These are phyloP conservation scores for Globisporangium heterothallicum DNA, from an alignment of 352 stramenopile genomes.

Conservation along the genomic window DNA sequence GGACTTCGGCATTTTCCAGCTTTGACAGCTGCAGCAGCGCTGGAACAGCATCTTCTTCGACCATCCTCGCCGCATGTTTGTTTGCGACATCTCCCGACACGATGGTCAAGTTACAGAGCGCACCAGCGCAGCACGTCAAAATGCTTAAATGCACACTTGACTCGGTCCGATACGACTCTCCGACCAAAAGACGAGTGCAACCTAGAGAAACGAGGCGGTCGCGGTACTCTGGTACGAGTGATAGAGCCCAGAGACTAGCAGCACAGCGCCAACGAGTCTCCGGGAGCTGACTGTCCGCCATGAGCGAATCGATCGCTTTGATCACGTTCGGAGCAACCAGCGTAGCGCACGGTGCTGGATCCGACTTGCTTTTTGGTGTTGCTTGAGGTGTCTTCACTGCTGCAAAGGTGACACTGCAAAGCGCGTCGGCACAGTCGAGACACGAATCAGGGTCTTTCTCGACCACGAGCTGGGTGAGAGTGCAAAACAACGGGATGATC, in stretches of 20 bases:
- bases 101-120: constrained; percentile 59
- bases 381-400: constrained; percentile 1
- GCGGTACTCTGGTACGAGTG: constrained; percentile 35
- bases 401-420: constrained; percentile 54
- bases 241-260: constrained; percentile 53
- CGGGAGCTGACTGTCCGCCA: constrained; percentile 24
- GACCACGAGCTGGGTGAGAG: constrained; percentile 22
- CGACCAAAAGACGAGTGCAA: constrained; percentile 41
- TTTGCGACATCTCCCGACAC: constrained; percentile 11
- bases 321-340: constrained; percentile 35
- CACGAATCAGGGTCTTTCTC: constrained; percentile 30
- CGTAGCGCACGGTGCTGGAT: constrained; percentile 1
- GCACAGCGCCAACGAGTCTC: constrained; percentile 62
- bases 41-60: constrained; percentile 52
- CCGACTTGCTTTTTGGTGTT: not conserved
- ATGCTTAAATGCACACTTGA: constrained; percentile 23
- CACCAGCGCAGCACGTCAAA: constrained; percentile 51
- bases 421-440: constrained; percentile 55
- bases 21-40: constrained; percentile 61
- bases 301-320: constrained; percentile 28
- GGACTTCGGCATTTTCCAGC: constrained; percentile 52
- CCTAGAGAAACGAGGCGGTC: constrained; percentile 41
- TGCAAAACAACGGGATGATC: constrained; percentile 47
- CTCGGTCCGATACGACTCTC: constrained; percentile 25
- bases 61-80: constrained; percentile 50